phyloP scores from a whole-genome alignment of 139 green algal genomes.

The Coelastrella sp. region DNA sequence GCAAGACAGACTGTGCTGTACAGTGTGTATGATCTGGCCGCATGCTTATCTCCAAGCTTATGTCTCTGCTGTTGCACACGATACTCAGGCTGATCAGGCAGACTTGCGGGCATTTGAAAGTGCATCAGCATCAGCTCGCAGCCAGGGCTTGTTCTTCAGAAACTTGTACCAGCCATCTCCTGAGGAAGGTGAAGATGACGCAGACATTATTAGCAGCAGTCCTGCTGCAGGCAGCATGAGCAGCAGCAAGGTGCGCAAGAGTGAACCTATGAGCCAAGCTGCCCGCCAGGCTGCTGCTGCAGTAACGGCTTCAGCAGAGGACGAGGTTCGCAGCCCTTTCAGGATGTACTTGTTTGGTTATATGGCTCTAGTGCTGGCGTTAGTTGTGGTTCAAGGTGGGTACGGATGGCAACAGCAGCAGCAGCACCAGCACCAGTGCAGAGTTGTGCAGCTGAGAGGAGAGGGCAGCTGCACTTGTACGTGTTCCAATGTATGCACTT shows the following conservation, averaged over 20 bases:
- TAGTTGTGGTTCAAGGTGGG: constrained; percentile 53
- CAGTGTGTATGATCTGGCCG: too few relatives aligned
- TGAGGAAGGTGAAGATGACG: constrained; percentile 14
- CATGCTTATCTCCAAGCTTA: too few relatives aligned
- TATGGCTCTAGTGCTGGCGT: constrained; percentile 51
- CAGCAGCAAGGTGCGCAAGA: constrained; percentile 10
- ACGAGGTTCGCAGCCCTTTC: constrained; percentile 45
- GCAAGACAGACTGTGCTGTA: too few relatives aligned
- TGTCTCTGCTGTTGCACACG: not conserved
- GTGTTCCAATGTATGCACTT: too few relatives aligned
- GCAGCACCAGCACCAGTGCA: not conserved
- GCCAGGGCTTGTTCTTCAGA: constrained; percentile 57
- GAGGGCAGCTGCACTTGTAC: too few relatives aligned
- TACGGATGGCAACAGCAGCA: not conserved
- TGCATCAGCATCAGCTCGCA: constrained; percentile 41
- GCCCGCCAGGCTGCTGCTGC: constrained; percentile 31
- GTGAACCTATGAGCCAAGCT: not conserved
- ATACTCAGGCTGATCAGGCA: constrained; percentile 49
- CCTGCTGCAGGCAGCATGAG: not conserved
- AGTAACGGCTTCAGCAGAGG: constrained; percentile 35
- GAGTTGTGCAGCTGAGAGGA: too few relatives aligned
- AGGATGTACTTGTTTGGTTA: constrained; percentile 60
- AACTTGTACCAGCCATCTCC: constrained; percentile 49
- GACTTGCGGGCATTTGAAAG: constrained; percentile 44
- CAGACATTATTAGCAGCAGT: not conserved